These are phyloP conservation scores for Aspergillus viridinutans DNA, from an alignment of 2,329 filamentous ascomycete species.

Conservation along the genomic window DNA sequence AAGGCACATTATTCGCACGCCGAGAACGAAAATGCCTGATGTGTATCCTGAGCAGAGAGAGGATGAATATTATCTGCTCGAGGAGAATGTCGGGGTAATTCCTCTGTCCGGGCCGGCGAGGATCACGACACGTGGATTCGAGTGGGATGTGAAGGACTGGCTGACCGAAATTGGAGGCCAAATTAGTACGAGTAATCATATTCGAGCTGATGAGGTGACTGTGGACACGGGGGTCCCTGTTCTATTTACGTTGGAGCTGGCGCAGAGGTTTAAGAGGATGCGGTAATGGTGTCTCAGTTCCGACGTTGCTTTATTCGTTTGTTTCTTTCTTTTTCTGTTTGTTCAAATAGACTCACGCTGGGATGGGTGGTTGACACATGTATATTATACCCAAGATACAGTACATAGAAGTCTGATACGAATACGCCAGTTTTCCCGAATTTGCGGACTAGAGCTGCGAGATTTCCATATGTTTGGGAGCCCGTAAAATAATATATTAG, in stretches of 20 bases:
- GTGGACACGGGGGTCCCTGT: constrained; percentile 62
- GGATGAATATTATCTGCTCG: constrained; percentile 51
- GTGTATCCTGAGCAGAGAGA: neutral
- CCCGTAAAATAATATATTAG: neutral
- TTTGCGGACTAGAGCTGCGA: neutral
- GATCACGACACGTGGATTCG: constrained; percentile 76
- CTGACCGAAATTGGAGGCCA: constrained; percentile 68
- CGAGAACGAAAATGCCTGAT: constrained; percentile 34
- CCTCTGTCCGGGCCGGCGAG: constrained; percentile 72
- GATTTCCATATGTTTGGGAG: neutral
- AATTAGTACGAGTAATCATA: constrained; percentile 77
- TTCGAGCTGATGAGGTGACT: constrained; percentile 57
- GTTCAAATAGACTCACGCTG: neutral
- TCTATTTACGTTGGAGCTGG: constrained; percentile 69
- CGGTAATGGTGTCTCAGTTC: constrained; percentile 2
- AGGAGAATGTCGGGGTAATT: constrained; percentile 78
- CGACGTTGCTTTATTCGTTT: neutral
- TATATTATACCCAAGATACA: neutral
- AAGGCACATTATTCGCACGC: constrained; percentile 63
- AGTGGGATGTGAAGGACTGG: constrained; percentile 90
- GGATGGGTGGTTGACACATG: neutral
- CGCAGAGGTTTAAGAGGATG: constrained; percentile 31
- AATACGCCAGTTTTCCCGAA: neutral
- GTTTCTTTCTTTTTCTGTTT: neutral
- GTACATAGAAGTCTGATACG: neutral